Base-by-base conservation (phyloP, 139 green algal genomes). In the Gonium pectorale region DNA sequence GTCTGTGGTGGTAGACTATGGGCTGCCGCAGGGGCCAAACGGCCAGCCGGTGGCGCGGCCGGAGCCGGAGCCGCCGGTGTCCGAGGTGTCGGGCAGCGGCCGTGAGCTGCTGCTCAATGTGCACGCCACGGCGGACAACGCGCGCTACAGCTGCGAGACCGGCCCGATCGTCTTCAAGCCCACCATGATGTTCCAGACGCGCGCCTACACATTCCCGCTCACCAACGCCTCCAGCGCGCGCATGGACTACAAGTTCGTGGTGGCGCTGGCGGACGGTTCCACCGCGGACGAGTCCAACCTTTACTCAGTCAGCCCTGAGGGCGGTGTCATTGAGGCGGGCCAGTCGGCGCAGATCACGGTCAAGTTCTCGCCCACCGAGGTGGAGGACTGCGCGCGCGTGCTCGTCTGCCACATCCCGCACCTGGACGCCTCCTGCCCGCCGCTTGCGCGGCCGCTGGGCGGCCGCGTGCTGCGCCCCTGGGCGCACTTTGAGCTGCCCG, bases 111-210 rank as follows among this genome's bases (percentile, higher is more conserved):
- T 85, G 37, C 84, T 94, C 33, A 80, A 92, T 86, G 88, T 94
- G 66, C 69, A 86, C 79, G 92, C 90, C 0, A 82, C 88, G 22
- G 84, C 88, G 0, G 93, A 96, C 87, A 92, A 90, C n/a, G 75
- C 88, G 2, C 52, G 68, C 5, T 93, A 92, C 70, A 87, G 89
- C 41, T 95, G 89, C 81, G 92, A 93, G 40, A 41, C 46, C 0
- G 71, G 80, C 40, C 74, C 70, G 78, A 93, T 98, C 80, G 52
- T 86, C 33, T 98, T 97, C 92, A 82, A 86, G 72, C 85, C 91
- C 11, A 98, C 95, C 43, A 95, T 96, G 92, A 98, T 98, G 95
- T 96, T 96, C 89, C 94, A 97, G 85, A 91, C 89, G 21, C 89
- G 95, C 33, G 66, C 72, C 31, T 95, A 93, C 92, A 84, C 83